Evolutionary conservation across 2,329 filamentous ascomycete species (phyloP).

Genomic region (Leptodontidium sp.): DNA sequence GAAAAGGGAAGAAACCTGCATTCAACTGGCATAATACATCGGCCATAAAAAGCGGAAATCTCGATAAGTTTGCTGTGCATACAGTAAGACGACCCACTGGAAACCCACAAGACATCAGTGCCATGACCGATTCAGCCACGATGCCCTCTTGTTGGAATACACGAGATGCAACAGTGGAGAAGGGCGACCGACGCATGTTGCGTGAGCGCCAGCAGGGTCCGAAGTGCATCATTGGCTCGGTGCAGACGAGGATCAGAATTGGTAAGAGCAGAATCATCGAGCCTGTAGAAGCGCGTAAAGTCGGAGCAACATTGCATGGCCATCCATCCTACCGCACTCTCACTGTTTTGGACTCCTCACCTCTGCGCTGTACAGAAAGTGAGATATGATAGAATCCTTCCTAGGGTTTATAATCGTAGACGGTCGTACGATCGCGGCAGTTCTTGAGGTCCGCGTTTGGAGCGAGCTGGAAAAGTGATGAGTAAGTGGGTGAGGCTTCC

Average conservation of each 20-base stretch:
- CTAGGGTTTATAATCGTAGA: background rate
- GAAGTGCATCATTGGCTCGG: conserved; percentile 20
- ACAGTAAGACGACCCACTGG: conserved; percentile 6
- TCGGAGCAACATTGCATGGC: conserved; percentile 22
- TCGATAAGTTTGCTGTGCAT: background rate
- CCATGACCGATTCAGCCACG: conserved; percentile 14
- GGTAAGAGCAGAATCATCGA: conserved; percentile 22
- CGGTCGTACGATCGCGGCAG: background rate
- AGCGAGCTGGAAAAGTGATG: too few relatives aligned
- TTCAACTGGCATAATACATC: background rate
- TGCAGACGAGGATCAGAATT: conserved; percentile 15
- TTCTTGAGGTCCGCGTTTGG: background rate
- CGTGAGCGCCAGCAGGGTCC: conserved; percentile 8
- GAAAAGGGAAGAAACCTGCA: background rate
- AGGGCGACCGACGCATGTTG: conserved; percentile 1
- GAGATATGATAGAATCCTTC: conserved; percentile 28
- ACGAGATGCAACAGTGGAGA: background rate
- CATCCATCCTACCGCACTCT: conserved; percentile 3
- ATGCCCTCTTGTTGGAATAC: too few relatives aligned
- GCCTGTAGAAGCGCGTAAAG: conserved; percentile 26
- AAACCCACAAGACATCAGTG: background rate
- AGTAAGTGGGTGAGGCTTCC: too few relatives aligned
- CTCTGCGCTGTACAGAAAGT: conserved; percentile 34
- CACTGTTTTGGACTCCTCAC: conserved; percentile 15
- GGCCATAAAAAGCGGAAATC: background rate